phyloP scores from a whole-genome alignment of 371 early-diverging fungal genomes.

The Smittium culicis region DNA sequence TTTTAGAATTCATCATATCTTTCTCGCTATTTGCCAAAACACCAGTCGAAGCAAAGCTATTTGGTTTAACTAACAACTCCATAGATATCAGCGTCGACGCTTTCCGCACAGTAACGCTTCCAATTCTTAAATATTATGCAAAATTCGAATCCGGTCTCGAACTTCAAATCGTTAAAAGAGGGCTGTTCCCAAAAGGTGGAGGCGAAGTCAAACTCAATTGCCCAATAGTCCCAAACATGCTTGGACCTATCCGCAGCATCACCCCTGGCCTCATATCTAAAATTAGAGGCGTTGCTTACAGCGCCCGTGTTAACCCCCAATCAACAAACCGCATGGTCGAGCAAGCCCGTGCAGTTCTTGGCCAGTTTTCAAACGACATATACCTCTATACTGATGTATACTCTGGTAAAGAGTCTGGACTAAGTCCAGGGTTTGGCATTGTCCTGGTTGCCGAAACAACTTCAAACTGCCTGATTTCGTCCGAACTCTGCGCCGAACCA shows the following conservation, averaged over 20 bases:
- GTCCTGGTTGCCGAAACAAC: slow-evolving; percentile 85
- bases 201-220: slow-evolving; percentile 82
- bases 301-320: slow-evolving; percentile 86
- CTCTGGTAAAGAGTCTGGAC: slow-evolving; percentile 86
- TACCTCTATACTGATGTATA: slow-evolving; percentile 94
- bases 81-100: slow-evolving; percentile 63
- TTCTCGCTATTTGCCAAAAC: slow-evolving; percentile 85
- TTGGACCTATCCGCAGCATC: too few species aligned
- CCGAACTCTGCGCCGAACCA: slow-evolving; percentile 64
- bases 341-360: slow-evolving; percentile 66
- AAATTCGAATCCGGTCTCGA: slow-evolving; percentile 55
- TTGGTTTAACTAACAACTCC: slow-evolving; percentile 88
- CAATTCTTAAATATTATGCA: slow-evolving; percentile 71
- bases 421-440: slow-evolving; percentile 84
- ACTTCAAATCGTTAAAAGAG: slow-evolving; percentile 78
- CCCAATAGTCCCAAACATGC: slow-evolving; percentile 59
- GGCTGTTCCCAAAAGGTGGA: slow-evolving; percentile 90
- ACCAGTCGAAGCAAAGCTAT: slow-evolving; percentile 60
- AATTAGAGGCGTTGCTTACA: slow-evolving; percentile 88
- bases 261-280: slow-evolving; percentile 77
- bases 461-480: slow-evolving; percentile 61
- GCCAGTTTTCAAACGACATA: slow-evolving; percentile 84
- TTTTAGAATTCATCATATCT: slow-evolving; percentile 74
- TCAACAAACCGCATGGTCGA: slow-evolving; percentile 88
- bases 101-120: slow-evolving; percentile 77